These are phyloP conservation scores for Lasiosphaeria hispida DNA, from an alignment of 495 filamentous ascomycete species.

Conservation along the genomic window DNA sequence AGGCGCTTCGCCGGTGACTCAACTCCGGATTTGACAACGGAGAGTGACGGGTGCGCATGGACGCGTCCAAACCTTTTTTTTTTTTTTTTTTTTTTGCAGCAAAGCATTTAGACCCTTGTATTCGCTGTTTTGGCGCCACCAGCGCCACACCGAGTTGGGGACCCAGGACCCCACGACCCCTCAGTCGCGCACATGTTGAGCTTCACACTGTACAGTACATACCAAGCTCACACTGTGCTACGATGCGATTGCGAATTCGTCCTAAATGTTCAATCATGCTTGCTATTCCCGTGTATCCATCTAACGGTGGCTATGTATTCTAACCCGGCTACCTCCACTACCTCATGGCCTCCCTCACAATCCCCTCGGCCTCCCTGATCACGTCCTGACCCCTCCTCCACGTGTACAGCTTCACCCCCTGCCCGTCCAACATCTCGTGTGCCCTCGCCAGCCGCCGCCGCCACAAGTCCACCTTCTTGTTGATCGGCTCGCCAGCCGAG, in stretches of 20 bases:
- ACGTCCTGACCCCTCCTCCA: conserved; percentile 89
- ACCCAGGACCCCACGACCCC: no score
- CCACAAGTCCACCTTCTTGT: conserved; percentile 86
- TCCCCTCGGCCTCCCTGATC: conserved; percentile 47
- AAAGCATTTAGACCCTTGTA: background rate
- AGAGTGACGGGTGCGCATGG: no score
- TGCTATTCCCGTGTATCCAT: background rate
- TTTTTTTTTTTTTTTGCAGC: background rate
- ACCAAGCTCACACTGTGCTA: no score
- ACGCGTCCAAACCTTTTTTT: background rate
- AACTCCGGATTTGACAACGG: no score
- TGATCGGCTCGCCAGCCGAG: conserved; percentile 35
- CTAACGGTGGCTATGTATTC: conserved; percentile 23
- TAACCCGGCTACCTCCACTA: conserved; percentile 10
- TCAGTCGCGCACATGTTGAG: no score
- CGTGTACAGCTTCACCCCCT: conserved; percentile 72
- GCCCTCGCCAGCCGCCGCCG: conserved; percentile 72
- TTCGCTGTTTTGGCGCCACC: no score
- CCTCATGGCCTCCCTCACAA: conserved; percentile 44
- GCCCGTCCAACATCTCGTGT: conserved; percentile 60
- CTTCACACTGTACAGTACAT: no score
- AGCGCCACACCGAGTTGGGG: no score
- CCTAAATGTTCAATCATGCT: no score
- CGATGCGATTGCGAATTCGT: no score
- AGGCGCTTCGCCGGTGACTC: no score